Evolutionary conservation across 768 basidiomycete species (phyloP), one percentile per base, ranked within the genome.

Genomic region (Tulasnella sp.): DNA sequence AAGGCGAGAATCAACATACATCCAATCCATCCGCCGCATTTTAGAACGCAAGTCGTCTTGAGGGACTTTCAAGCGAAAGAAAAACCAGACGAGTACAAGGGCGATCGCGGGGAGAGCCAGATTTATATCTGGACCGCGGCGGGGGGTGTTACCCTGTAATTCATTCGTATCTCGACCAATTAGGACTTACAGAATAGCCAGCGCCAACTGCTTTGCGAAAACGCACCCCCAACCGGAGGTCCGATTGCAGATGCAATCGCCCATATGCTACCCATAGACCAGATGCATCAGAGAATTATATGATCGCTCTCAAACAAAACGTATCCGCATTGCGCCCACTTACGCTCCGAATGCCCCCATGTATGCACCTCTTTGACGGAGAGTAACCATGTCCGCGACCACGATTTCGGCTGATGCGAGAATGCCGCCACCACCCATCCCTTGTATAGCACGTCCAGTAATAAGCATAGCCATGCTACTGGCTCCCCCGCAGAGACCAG

Each of bases 381-480:
- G 83, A 3, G 87, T 84, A 18, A 89, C 86, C 3, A 85, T 78
- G 75, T 85, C 85, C 0, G 83, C 81, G 23, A 85, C 46, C 32
- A 85, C 82, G 16, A 84, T 84, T 37, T 75, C 79, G n/a, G 81
- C 74, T 0, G 84, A 77, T 23, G 83, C 78, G 40, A 80, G 73
- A 42, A 83, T 82, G 3, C 81, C 83, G 5, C 83, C 83, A 3
- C 80, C 83, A 7, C 83, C 83, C 10, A 82, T 71, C 13, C 83
- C 83, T 78, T 83, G 83, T 16, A 84, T 75, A 15, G 79, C 85
- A 6, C 55, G 55, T 10, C 74, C 74, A 51, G 29, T 10, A 70
- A 87, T 86, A 2, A 86, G 79, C 84, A 85, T 84, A 3, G 80
- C 77, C 86, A 88, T 86, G 61, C 77, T 85, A 55, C 84, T 81